These are phyloP conservation scores for Sporothrix brasiliensis DNA, from an alignment of 2,329 filamentous ascomycete genomes.

Conservation along the genomic window DNA sequence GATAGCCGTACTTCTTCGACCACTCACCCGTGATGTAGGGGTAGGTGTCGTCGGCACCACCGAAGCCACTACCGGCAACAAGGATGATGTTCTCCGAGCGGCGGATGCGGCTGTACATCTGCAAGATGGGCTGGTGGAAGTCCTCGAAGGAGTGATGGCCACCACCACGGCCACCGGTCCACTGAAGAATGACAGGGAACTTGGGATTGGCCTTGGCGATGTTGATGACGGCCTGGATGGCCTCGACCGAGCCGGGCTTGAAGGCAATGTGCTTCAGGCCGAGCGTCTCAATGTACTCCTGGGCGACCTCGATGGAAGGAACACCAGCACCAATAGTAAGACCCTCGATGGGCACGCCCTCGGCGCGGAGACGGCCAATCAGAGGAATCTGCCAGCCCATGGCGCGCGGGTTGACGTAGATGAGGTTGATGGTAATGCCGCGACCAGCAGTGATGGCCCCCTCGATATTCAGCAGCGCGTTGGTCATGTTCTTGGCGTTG, in stretches of 20 bases:
- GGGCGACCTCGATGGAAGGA: conserved; percentile 87
- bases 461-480: conserved; percentile 82
- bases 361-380: conserved; percentile 74
- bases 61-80: conserved; percentile 89
- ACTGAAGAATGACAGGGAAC: conserved; percentile 91
- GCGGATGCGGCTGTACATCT: conserved; percentile 88
- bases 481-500: conserved; percentile 78
- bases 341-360: conserved; percentile 89
- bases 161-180: conserved; percentile 92
- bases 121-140: conserved; percentile 87
- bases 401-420: conserved; percentile 85
- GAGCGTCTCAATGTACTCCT: conserved; percentile 91
- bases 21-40: conserved; percentile 88
- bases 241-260: conserved; percentile 88
- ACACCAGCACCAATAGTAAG: conserved; percentile 92
- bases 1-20: conserved; percentile 84
- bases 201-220: conserved; percentile 91
- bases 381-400: conserved; percentile 94
- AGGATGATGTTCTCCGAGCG: conserved; percentile 85
- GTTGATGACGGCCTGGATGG: conserved; percentile 87
- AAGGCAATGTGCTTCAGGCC: conserved; percentile 92
- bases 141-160: conserved; percentile 95
- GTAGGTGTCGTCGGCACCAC: conserved; percentile 86
- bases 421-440: conserved; percentile 86
- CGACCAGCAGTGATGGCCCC: conserved; percentile 79